phyloP scores from a whole-genome alignment of 306 rosid species.

The Senna tora region DNA sequence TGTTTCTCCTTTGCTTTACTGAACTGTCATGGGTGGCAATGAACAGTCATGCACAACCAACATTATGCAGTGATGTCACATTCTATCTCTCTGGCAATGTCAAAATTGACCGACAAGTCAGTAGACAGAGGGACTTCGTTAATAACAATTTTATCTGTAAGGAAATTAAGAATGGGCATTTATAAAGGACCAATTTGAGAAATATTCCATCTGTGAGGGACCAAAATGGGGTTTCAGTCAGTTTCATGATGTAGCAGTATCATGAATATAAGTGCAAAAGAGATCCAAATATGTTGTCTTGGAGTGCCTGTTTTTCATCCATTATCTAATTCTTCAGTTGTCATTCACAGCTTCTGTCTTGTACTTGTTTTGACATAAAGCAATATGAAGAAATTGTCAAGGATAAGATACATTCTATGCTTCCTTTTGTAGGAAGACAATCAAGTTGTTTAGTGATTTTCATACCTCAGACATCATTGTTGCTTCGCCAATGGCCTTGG shows the following conservation, averaged over 20 bases:
- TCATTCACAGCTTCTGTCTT: background rate
- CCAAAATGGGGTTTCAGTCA: too few relatives aligned
- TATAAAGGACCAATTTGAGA: too few relatives aligned
- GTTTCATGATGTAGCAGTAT: background rate
- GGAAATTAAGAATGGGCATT: too few relatives aligned
- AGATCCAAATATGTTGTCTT: background rate
- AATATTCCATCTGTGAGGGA: too few relatives aligned
- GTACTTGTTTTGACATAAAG: conserved; percentile 8
- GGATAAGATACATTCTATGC: conserved; percentile 1
- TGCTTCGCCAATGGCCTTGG: conserved; percentile 81
- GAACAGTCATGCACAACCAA: too few relatives aligned
- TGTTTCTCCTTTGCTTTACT: too few relatives aligned
- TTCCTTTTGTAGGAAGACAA: conserved; percentile 62
- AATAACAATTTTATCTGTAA: too few relatives aligned
- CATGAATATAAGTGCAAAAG: background rate
- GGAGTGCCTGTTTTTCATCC: background rate
- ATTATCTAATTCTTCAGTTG: background rate
- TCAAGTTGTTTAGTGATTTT: conserved; percentile 86
- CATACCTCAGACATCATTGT: conserved; percentile 87
- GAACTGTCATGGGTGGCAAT: too few relatives aligned
- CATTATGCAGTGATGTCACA: too few relatives aligned
- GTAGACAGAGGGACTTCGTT: too few relatives aligned
- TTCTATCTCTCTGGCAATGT: too few relatives aligned
- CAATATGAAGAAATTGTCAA: conserved; percentile 16
- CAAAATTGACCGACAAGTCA: too few relatives aligned